A percentile compares a stretch with the other conserved stretches of the same genome.
Conservation (phyloP, 2,329 filamentous ascomycete genomes). For the Cercospora sp. region DNA sequence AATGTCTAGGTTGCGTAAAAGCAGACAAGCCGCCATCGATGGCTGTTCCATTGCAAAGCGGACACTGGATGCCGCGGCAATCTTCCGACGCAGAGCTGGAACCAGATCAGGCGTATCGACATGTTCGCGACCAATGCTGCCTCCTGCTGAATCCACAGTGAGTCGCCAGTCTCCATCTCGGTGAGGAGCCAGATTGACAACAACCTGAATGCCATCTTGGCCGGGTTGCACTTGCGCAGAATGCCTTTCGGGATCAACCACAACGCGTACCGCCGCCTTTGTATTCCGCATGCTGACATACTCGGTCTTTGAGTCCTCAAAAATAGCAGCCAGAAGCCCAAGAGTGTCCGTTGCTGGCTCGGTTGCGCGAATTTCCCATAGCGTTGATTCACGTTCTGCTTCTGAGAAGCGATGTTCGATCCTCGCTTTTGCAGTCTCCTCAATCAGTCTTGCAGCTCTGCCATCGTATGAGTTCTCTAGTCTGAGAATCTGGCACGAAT, state of each 20-base stretch:
- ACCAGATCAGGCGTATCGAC: slow-evolving; percentile 72
- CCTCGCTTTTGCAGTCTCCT: slow-evolving; percentile 83
- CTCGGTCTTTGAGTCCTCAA: slow-evolving; percentile 67
- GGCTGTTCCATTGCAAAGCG: slow-evolving; percentile 70
- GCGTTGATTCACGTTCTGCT: slow-evolving; percentile 74
- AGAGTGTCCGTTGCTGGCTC: slow-evolving; percentile 60
- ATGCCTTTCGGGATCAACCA: slow-evolving; percentile 61
- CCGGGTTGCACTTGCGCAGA: slow-evolving; percentile 42
- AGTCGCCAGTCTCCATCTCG: slow-evolving; percentile 59
- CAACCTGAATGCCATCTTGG: slow-evolving; percentile 66
- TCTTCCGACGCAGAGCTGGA: slow-evolving; percentile 31
- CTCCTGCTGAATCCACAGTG: slow-evolving; percentile 65
- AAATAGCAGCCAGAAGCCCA: slow-evolving; percentile 64
- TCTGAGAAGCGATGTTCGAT: slow-evolving; percentile 85
- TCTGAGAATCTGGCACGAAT: slow-evolving; percentile 54
- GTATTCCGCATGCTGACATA: slow-evolving; percentile 65
- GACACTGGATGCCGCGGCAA: slow-evolving; percentile 40
- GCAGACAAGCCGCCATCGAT: slow-evolving; percentile 64
- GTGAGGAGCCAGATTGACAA: slow-evolving; percentile 60
- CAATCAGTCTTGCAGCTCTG: slow-evolving; percentile 72
- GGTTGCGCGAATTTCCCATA: slow-evolving; percentile 76
- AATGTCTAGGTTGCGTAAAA: slow-evolving; percentile 76
- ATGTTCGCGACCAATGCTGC: slow-evolving; percentile 71
- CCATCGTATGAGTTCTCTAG: slow-evolving; percentile 76
- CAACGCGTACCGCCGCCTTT: slow-evolving; percentile 68